Evolutionary conservation across 2,329 filamentous ascomycete species (phyloP).

Genomic region (Aspergillus oerlinghausenensis): DNA sequence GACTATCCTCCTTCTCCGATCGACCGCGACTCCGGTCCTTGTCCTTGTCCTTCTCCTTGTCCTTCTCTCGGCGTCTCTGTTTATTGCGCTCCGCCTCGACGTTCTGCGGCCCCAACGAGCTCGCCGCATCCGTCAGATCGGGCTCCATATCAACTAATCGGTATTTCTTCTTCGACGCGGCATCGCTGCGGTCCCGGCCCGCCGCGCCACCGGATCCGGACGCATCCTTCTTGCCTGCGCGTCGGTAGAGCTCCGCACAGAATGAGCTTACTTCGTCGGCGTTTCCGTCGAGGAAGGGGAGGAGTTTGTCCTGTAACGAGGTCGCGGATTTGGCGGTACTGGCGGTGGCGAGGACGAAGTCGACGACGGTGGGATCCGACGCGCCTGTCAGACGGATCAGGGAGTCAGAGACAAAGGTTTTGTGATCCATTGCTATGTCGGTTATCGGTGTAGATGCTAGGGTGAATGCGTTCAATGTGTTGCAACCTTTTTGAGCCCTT

Average conservation of each 20-base stretch:
- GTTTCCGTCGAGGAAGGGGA: conserved; percentile 49
- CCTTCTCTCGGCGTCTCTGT: conserved; percentile 22
- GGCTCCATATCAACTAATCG: conserved; percentile 52
- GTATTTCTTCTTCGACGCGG: conserved; percentile 47
- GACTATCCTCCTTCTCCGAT: conserved; percentile 31
- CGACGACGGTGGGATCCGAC: conserved; percentile 52
- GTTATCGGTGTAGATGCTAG: not conserved
- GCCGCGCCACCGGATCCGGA: conserved; percentile 7
- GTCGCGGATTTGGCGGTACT: conserved; percentile 45
- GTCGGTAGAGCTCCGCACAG: conserved; percentile 43
- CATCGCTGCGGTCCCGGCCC: conserved; percentile 16
- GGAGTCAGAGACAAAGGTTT: conserved; percentile 46
- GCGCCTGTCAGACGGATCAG: conserved; percentile 51
- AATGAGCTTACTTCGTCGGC: conserved; percentile 45
- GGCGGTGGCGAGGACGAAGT: conserved; percentile 54
- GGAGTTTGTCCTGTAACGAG: conserved; percentile 49
- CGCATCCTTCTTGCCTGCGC: conserved; percentile 19
- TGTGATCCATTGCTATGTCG: conserved; percentile 32
- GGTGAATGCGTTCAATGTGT: not conserved
- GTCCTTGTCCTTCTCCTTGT: conserved; percentile 20
- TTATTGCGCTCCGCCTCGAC: conserved; percentile 37
- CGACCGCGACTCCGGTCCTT: conserved; percentile 19
- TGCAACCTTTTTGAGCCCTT: not conserved
- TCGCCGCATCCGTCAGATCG: conserved; percentile 31
- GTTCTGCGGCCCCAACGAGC: conserved; percentile 27